Conservation (phyloP, 2,329 filamentous ascomycete species). For the Fusarium sublunatum region DNA sequence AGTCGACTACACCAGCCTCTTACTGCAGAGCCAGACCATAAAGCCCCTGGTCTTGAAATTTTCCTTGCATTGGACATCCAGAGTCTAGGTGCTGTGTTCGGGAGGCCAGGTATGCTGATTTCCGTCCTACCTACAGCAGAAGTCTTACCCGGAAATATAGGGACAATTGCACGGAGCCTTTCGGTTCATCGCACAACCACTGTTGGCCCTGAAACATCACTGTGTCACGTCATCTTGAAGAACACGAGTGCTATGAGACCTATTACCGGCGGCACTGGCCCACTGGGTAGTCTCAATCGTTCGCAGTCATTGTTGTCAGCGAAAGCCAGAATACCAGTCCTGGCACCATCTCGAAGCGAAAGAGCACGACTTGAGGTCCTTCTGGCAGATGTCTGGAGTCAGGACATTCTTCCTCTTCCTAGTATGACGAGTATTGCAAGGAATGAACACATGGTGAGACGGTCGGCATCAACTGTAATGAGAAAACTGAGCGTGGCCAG, state of each 20-base stretch:
- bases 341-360: slow-evolving; percentile 80
- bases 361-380: slow-evolving; percentile 79
- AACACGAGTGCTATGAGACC: slow-evolving; percentile 80
- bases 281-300: slow-evolving; percentile 71
- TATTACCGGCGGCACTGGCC: slow-evolving; percentile 51
- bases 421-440: slow-evolving; percentile 76
- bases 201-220: slow-evolving; percentile 72
- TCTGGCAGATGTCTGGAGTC: slow-evolving; percentile 85
- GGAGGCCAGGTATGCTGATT: slow-evolving; percentile 68
- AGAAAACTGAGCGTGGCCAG: slow-evolving; percentile 86
- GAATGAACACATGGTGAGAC: slow-evolving; percentile 78
- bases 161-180: slow-evolving; percentile 72
- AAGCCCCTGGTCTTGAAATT: slow-evolving; percentile 65
- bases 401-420: slow-evolving; percentile 82
- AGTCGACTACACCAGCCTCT: slow-evolving; percentile 67
- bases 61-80: slow-evolving; percentile 77
- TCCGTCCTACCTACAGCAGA: background rate
- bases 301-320: slow-evolving; percentile 84
- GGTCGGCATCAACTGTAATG: slow-evolving; percentile 87
- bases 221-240: slow-evolving; percentile 85
- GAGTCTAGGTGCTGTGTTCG: slow-evolving; percentile 79
- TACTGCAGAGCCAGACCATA: slow-evolving; percentile 60
- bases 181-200: slow-evolving; percentile 85
- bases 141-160: slow-evolving; percentile 50
- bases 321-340: slow-evolving; percentile 71